These are phyloP conservation scores for Gardenia jasminoides DNA, from an alignment of 257 asterid species.

Conservation along the genomic window DNA sequence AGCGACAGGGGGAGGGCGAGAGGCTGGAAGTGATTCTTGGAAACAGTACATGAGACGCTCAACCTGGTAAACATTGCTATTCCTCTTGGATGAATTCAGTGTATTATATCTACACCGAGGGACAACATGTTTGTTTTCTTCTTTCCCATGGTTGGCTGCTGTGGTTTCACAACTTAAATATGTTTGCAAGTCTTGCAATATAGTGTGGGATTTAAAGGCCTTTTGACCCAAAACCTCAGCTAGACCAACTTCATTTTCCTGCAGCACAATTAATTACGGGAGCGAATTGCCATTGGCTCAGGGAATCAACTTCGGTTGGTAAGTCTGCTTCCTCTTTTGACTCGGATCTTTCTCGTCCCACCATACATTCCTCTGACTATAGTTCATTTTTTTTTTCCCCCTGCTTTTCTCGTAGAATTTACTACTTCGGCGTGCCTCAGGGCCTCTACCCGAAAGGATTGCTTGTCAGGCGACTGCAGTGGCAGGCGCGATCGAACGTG, in stretches of 20 bases:
- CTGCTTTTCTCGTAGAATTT: not conserved
- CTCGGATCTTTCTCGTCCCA: not conserved
- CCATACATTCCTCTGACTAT: not conserved
- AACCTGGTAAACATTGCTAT: slow-evolving; percentile 63
- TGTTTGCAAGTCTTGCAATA: not conserved
- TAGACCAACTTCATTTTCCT: not conserved
- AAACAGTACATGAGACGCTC: slow-evolving; percentile 99
- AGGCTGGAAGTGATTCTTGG: slow-evolving; percentile 99
- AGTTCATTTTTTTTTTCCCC: not conserved
- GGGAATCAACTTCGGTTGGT: slow-evolving; percentile 77
- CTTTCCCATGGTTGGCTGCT: not conserved
- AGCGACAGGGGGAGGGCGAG: slow-evolving; percentile 98
- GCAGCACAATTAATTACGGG: slow-evolving; percentile 82
- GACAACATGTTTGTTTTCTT: not conserved
- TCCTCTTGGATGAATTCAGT: not conserved
- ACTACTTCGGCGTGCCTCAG: not conserved
- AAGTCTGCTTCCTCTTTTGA: slow-evolving; percentile 14
- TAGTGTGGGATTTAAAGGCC: not conserved
- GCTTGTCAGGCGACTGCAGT: not conserved
- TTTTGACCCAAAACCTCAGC: not conserved
- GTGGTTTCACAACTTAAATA: not conserved
- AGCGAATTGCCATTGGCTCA: slow-evolving; percentile 80
- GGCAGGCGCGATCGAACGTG: not conserved
- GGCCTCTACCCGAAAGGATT: not conserved
- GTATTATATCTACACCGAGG: not conserved